A percentile compares a stretch with the other conserved stretches of the same genome.
Conservation (phyloP, 108 stramenopile genomes). For the Cyclotella sp. region DNA sequence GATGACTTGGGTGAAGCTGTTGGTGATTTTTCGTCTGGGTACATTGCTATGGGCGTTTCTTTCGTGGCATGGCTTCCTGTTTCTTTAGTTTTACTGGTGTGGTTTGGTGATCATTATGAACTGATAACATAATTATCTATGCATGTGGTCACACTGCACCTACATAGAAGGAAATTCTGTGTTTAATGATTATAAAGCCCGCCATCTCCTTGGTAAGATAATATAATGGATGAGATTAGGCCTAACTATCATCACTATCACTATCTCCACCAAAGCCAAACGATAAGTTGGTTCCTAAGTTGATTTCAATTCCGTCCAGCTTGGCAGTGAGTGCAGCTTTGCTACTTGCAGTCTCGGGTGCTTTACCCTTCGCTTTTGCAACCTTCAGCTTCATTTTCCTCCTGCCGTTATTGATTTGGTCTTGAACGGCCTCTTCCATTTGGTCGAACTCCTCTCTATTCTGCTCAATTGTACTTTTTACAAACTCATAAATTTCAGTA, state of each 20-base stretch:
- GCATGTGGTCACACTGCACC: no score
- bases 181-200: no score
- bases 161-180: no score
- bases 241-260: slow-evolving; percentile 40
- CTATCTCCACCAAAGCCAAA: slow-evolving; percentile 51
- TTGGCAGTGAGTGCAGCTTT: no score
- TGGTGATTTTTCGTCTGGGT: neutral
- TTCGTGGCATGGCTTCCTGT: no score
- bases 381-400: slow-evolving; percentile 36
- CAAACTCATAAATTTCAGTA: slow-evolving; percentile 71
- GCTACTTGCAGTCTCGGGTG: neutral
- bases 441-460: slow-evolving; percentile 69
- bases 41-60: no score
- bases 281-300: slow-evolving; percentile 42
- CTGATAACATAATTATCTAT: no score
- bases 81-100: no score
- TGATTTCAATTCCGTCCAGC: slow-evolving; percentile 55
- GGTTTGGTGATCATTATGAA: no score
- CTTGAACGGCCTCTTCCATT: slow-evolving; percentile 78
- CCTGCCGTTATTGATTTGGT: slow-evolving; percentile 62
- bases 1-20: neutral
- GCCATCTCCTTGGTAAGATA: no score
- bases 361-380: slow-evolving; percentile 5
- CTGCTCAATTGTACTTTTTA: slow-evolving; percentile 63
- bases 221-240: neutral